These are phyloP conservation scores for Vitis hybrid DNA, from an alignment of 177 flowering plant species.

Conservation along the genomic window DNA sequence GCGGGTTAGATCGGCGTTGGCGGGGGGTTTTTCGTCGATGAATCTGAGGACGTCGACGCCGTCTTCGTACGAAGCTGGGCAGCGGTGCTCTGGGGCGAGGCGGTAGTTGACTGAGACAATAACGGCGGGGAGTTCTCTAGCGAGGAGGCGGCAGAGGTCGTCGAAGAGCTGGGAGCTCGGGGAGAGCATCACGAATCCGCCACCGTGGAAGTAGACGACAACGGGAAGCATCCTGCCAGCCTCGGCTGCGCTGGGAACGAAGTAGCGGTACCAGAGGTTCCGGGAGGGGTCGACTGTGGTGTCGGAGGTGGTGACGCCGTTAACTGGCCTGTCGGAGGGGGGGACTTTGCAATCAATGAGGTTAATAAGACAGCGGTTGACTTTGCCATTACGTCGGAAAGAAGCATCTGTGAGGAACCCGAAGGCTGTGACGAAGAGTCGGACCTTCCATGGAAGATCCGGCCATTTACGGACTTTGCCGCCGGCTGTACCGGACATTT, in stretches of 20 bases:
- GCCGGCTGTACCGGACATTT: no score
- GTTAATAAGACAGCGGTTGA: conserved; percentile 35
- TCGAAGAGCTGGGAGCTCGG: no score
- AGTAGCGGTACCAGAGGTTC: conserved; percentile 48
- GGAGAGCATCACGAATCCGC: no score
- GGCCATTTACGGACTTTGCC: no score
- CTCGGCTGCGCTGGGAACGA: conserved; percentile 7
- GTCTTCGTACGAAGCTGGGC: conserved; percentile 17
- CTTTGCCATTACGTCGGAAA: conserved; percentile 20
- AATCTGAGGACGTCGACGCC: conserved; percentile 29
- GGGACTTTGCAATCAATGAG: conserved; percentile 20
- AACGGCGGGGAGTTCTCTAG: no score
- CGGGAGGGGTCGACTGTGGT: conserved; percentile 14
- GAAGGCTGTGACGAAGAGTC: conserved; percentile 9
- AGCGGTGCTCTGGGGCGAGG: conserved; percentile 20
- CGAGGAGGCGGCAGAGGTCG: no score
- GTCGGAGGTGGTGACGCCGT: conserved; percentile 28
- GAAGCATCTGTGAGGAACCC: conserved; percentile 11
- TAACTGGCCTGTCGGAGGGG: conserved; percentile 11
- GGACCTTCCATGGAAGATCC: conserved; percentile 6
- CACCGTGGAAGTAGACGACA: conserved; percentile 9
- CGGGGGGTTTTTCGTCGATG: conserved; percentile 27
- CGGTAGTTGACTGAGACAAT: conserved; percentile 1
- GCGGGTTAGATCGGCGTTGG: conserved; percentile 20
- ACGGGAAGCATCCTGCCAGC: conserved; percentile 16